Conservation (phyloP, 768 basidiomycete genomes). For the Macrolepiota dolichaula region DNA sequence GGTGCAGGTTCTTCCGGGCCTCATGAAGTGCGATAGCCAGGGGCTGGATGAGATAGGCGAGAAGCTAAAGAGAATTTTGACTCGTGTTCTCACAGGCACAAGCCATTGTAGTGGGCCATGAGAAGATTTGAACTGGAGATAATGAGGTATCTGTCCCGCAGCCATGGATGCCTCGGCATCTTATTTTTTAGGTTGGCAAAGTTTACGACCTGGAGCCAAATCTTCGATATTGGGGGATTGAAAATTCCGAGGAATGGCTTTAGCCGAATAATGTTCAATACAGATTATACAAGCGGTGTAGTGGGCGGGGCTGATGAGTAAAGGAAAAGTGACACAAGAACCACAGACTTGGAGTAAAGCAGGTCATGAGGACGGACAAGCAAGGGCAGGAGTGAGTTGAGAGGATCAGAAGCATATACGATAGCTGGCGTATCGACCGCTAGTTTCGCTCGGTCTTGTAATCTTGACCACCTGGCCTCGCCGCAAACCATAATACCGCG, state of each 20-base stretch:
- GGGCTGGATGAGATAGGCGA: background rate
- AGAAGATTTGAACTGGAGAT: constrained; percentile 8
- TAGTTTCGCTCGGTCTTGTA: constrained; percentile 94
- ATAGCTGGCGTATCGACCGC: constrained; percentile 90
- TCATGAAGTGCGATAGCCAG: background rate
- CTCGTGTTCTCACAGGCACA: background rate
- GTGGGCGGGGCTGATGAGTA: background rate
- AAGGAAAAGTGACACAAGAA: constrained; percentile 1
- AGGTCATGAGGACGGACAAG: background rate
- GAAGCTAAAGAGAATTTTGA: constrained; percentile 1
- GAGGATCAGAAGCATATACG: constrained; percentile 74
- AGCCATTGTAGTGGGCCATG: background rate
- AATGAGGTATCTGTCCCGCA: constrained; percentile 3
- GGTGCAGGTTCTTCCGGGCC: constrained; percentile 2
- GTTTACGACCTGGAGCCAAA: constrained; percentile 1
- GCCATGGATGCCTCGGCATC: constrained; percentile 13
- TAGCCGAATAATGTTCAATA: constrained; percentile 4
- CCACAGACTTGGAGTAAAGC: background rate
- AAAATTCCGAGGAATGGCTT: constrained; percentile 4
- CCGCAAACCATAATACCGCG: constrained; percentile 93
- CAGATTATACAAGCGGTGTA: background rate
- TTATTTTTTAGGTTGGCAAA: background rate
- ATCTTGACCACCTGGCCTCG: constrained; percentile 99
- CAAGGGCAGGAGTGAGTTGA: background rate
- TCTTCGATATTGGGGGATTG: background rate